Base-by-base conservation (phyloP, 805 yeast genomes). In the Sungouiozyma ichnusensis region DNA sequence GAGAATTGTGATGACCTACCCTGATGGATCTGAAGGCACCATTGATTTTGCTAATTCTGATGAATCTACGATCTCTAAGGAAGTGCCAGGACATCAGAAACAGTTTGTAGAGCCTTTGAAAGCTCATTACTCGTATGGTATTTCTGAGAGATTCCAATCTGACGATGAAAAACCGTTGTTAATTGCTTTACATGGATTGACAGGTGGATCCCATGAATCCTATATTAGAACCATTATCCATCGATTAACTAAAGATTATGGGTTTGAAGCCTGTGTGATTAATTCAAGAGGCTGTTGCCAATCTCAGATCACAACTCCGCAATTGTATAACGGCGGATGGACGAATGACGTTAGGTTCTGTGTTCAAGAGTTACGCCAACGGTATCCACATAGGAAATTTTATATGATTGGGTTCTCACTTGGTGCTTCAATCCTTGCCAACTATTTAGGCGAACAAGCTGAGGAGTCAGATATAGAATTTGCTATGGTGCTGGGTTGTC, bases 191-290 rank as follows among this genome's bases (percentile, higher is more conserved):
- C 94, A 85, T 55, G 95, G 95, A 0, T 71, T 85, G 33, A 79
- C 84, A 1, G 95, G 95, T 4, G 92, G 94, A 0, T 79, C 88
- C n/a, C 83, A 80, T 47, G 94, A 85, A 56, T 69, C 82, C 5
- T 77, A 85, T 54, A 76, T 85, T 35, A 69, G 92, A 18, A 71
- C 83, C 42, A 55, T 79, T 32, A 71, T 76, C 15, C 63, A 67
- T 36, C 55, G 62, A 17, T 55, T 76, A 15, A 58, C 71, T 3
- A 46, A 51, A 3, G 33, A 43, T 2, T 55, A 52, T 38, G 51
- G 66, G 1, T 81, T 82, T 67, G 88, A 81, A 47, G 69, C 75
- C 6, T 76, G 76, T 35, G 92, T 85, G 16, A 64, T 82, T 46
- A 84, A 83, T 55, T 66, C 79, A 3, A 67, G 95, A 39, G 94